Conservation (phyloP, 169 alveolate species). For the Cryptosporidium sp. region DNA sequence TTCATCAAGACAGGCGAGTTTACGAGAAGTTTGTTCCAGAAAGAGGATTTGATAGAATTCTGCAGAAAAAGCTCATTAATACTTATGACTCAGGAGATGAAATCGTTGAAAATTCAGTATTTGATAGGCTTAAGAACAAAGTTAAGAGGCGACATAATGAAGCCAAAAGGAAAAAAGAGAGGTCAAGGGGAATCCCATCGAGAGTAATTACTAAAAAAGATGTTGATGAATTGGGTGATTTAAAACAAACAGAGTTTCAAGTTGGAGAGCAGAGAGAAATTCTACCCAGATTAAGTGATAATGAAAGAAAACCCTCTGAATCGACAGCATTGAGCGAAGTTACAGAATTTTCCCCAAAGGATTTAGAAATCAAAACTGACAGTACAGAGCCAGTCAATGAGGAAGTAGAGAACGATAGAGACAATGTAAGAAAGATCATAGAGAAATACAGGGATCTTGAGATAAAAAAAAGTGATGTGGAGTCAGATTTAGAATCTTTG, state of each 20-base stretch:
- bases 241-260: neutral
- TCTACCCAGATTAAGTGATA: neutral
- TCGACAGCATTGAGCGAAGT: neutral
- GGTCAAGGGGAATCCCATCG: neutral
- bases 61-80: conserved; percentile 2
- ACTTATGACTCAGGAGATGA: conserved; percentile 14
- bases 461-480: neutral
- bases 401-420: neutral
- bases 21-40: conserved; percentile 1
- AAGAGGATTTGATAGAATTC: conserved; percentile 5
- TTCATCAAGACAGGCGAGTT: neutral
- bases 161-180: conserved; percentile 12
- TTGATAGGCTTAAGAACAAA: neutral
- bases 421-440: neutral
- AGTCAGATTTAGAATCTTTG: neutral
- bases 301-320: neutral
- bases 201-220: conserved; percentile 6
- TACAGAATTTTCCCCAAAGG: neutral
- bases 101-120: neutral
- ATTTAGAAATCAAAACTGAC: neutral
- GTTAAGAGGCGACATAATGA: neutral
- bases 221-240: neutral
- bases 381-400: neutral
- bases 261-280: neutral
- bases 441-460: neutral